Base-by-base conservation (phyloP, 768 basidiomycete species). In the Candolleomyces aberdarensis region DNA sequence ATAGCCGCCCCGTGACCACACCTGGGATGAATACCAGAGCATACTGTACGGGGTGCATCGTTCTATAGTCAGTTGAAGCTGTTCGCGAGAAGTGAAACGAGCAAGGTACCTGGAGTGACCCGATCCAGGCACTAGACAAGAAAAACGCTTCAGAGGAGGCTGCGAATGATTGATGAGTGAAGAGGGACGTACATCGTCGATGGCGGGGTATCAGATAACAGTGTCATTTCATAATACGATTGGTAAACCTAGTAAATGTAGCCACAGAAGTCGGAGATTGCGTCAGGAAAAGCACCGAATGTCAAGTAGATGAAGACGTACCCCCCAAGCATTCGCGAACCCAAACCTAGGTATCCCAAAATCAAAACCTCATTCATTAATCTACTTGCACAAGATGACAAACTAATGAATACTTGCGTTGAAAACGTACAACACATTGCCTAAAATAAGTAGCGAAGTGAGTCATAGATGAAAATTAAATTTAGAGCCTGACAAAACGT, bases 41-140 rank as follows among this genome's bases (percentile, higher is more conserved):
- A 67, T 82, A 81, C 80, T 85, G 62, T 31, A 64, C 49, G 39
- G 47, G 60, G 60, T 9, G 58, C 43, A 55, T 10, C n/a, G 47
- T 32, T 54, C 36, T 56, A 43, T 51, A 46, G 29, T 46, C 50
- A 48, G 17, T 26, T 46, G 19, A 54, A 36, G 36, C 8, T 26
- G 26, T 26, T 36, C 11, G 36, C 8, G 6, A 36, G 36, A 36
- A 11, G 32, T 11, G 11, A 11, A 36, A 36, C 6, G 11, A 36
- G 19, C 15, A n/a, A 56, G 61, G 20, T 61, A 85, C 89, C 75
- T 91, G 89, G 22, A 86, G 74, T 0, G 90, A 92, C 5, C 91
- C 90, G 39, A 92, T 92, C 90, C 89, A 92, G 47, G 89, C 83
- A 49, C 89, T 91, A 62, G 22, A n/a, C 55, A 61, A n/a, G n/a